Evolutionary conservation across 768 basidiomycete species (phyloP), one percentile per base, ranked within the genome.

Genomic region (Paxillus rubicundulus): DNA sequence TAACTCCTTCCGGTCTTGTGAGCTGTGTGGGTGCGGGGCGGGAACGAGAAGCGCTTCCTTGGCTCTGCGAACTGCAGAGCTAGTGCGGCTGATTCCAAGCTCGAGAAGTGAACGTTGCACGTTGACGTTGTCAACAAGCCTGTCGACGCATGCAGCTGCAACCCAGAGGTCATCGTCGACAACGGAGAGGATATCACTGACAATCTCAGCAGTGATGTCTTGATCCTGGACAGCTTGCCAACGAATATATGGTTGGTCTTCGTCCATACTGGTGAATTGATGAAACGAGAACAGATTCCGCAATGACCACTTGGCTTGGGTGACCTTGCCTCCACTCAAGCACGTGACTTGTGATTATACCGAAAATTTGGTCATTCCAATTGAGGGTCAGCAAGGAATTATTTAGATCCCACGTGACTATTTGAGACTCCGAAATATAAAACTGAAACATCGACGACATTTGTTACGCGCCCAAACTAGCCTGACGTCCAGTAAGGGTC

Each of bases 151-250:
- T 2, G 89, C 88, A n/a, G 86, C 81, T 34, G 78, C 79, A 14
- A 84, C 85, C 89, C 90, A 93, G 9, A 85, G 70, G 66, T 93
- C 86, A 61, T 92, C 83, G 38, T 72, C 68, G 37, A 87, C 70
- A 20, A 71, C 60, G 9, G 66, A 71, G 17, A 94, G 77, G 17
- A 76, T 61, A 20, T 78, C 61, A 20, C 72, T 67, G 24, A 88
- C 70, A 38, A 64, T 61, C 44, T 81, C 76, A 0, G 70, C 61
- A 4, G 82, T 82, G 51, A 92, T 61, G n/a, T 85, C 76, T 34
- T 76, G 67, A 68, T 90, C 81, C 34, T 73, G 57, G 50, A 86
- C 75, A 41, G 66, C 60, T 47, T 72, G 69, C 90, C 91, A 92
- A 59, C 69, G 71, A 56, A 72, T 61, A 67, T 74, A 74, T 44